Conservation (phyloP, 1,139 yeast species). For the Meyerozyma guilliermondii region DNA sequence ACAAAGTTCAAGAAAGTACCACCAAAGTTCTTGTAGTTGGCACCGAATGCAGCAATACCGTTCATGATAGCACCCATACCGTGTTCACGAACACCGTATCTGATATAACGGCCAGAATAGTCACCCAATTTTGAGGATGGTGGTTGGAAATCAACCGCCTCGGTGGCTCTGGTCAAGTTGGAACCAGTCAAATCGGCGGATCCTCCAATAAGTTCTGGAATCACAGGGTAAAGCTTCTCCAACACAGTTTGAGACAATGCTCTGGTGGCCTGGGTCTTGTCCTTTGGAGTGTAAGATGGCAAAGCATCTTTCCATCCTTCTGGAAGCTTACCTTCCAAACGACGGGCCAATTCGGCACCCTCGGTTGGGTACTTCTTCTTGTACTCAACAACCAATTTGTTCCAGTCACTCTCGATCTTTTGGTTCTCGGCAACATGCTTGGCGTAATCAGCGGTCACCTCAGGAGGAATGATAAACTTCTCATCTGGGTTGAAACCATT, state of each 20-base stretch:
- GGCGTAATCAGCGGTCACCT: constrained; percentile 69
- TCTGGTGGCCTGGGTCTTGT: constrained; percentile 89
- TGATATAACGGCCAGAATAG: constrained; percentile 88
- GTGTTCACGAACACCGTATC: constrained; percentile 99
- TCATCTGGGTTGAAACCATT: constrained; percentile 89
- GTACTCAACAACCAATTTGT: constrained; percentile 57
- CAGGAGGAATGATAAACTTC: constrained; percentile 75
- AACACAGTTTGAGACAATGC: constrained; percentile 86
- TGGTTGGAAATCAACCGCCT: constrained; percentile 91
- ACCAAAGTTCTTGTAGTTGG: constrained; percentile 87
- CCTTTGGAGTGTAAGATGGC: constrained; percentile 76
- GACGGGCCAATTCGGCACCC: constrained; percentile 79
- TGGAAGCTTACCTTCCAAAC: constrained; percentile 80
- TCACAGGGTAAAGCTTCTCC: constrained; percentile 51
- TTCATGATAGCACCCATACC: constrained; percentile 99
- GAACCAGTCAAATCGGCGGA: constrained; percentile 99
- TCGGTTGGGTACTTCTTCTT: constrained; percentile 66
- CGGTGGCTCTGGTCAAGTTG: constrained; percentile 87
- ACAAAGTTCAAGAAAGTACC: constrained; percentile 99
- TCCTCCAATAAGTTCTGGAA: constrained; percentile 96
- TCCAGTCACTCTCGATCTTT: constrained; percentile 71
- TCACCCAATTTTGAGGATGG: constrained; percentile 77
- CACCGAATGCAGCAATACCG: constrained; percentile 96
- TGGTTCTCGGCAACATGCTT: constrained; percentile 54
- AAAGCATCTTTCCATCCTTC: constrained; percentile 72